phyloP scores from a whole-genome alignment of 1,284 basidiomycete species.

The Retiboletus fuscus region DNA sequence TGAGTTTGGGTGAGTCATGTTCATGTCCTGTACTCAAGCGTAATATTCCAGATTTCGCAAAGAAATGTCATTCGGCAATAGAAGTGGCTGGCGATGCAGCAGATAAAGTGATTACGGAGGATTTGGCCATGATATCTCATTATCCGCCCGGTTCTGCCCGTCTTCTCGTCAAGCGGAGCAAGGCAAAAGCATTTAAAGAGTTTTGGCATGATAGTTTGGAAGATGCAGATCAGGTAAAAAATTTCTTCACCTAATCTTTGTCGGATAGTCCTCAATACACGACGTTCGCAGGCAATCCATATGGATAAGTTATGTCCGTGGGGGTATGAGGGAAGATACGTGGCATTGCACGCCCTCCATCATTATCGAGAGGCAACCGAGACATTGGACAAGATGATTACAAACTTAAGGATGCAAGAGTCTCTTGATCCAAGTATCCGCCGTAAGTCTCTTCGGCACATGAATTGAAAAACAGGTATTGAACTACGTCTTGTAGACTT shows the following conservation, averaged over 20 bases:
- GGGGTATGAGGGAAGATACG: slow-evolving; percentile 20
- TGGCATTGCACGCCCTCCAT: slow-evolving; percentile 12
- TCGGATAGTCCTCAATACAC: background rate
- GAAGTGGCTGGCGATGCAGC: too few species aligned
- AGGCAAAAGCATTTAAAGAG: slow-evolving; percentile 3
- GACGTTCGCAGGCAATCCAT: slow-evolving; percentile 16
- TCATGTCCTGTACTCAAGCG: too few species aligned
- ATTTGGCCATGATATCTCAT: too few species aligned
- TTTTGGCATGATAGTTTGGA: slow-evolving; percentile 5
- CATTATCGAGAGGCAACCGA: slow-evolving; percentile 6
- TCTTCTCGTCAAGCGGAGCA: slow-evolving; percentile 22
- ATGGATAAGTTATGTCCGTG: slow-evolving; percentile 12
- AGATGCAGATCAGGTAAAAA: slow-evolving; percentile 19
- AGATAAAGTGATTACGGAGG: too few species aligned
- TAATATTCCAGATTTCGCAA: too few species aligned
- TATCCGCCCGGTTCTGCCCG: too few species aligned
- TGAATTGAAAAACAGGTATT: background rate
- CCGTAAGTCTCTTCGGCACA: slow-evolving; percentile 5
- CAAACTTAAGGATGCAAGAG: slow-evolving; percentile 3
- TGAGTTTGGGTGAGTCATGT: too few species aligned
- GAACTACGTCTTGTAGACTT: slow-evolving; percentile 19
- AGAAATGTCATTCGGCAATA: too few species aligned
- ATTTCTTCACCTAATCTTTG: background rate
- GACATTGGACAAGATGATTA: slow-evolving; percentile 5
- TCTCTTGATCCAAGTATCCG: background rate